phyloP scores from a whole-genome alignment of 768 basidiomycete species.

The Naganishia randhawae region DNA sequence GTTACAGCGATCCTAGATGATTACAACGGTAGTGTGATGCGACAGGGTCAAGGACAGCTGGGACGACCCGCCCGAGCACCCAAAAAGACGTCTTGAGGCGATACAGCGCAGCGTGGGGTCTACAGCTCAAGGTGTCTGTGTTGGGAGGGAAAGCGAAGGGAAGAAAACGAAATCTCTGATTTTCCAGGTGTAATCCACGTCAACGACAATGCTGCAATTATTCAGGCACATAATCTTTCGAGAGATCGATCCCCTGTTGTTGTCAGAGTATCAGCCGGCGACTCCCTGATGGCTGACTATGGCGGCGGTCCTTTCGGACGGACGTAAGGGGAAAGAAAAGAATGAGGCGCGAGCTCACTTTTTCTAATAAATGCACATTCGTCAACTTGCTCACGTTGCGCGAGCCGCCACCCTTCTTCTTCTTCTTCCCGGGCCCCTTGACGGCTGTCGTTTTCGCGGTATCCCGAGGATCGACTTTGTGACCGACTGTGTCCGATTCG shows the following conservation, averaged over 20 bases:
- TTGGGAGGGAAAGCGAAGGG: no score
- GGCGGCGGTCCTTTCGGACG: no score
- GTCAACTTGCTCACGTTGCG: slow-evolving; percentile 30
- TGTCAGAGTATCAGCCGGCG: neutral
- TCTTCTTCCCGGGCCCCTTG: slow-evolving; percentile 30
- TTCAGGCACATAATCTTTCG: slow-evolving; percentile 29
- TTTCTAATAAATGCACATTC: slow-evolving; percentile 29
- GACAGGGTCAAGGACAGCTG: no score
- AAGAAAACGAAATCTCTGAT: no score
- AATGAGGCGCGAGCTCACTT: slow-evolving; percentile 2
- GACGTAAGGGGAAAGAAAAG: no score
- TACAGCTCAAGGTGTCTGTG: neutral
- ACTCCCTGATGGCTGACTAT: no score
- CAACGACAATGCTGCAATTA: neutral
- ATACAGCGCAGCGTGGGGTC: no score
- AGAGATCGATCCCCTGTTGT: slow-evolving; percentile 26
- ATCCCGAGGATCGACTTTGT: slow-evolving; percentile 21
- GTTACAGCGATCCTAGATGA: no score
- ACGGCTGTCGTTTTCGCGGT: slow-evolving; percentile 25
- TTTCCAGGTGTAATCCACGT: neutral
- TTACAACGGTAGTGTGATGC: no score
- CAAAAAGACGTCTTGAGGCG: no score
- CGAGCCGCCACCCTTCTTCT: slow-evolving; percentile 35
- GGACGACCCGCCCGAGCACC: no score
- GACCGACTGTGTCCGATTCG: slow-evolving; percentile 21